These are phyloP conservation scores for Vaccinium darrowii DNA, from an alignment of 148 eudicot genomes.

Conservation along the genomic window DNA sequence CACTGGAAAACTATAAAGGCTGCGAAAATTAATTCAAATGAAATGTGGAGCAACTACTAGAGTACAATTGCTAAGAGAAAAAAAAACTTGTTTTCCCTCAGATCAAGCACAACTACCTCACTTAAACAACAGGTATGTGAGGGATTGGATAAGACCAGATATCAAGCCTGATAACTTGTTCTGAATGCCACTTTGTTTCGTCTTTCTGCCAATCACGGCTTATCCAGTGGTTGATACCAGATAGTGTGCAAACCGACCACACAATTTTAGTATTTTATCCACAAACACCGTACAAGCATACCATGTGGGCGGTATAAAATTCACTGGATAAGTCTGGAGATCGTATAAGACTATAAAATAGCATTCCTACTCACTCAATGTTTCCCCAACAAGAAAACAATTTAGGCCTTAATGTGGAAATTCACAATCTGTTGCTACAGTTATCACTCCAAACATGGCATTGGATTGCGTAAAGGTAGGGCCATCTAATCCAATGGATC, in stretches of 20 bases:
- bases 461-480: background rate
- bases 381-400: too few species aligned
- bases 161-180: background rate
- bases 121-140: background rate
- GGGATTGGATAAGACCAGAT: background rate
- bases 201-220: background rate
- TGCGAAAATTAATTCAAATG: background rate
- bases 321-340: background rate
- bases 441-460: background rate
- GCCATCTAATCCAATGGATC: background rate
- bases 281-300: background rate
- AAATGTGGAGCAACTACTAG: constrained; percentile 4
- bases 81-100: background rate
- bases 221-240: background rate
- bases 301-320: background rate
- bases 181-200: background rate
- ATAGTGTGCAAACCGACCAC: background rate
- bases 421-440: background rate
- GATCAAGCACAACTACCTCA: background rate
- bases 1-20: background rate
- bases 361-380: background rate
- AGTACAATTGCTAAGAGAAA: background rate
- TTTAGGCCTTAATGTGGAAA: background rate
- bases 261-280: background rate
- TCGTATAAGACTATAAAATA: background rate